phyloP scores from a whole-genome alignment of 2,329 filamentous ascomycete species.

The Xylariaceae sp. region DNA sequence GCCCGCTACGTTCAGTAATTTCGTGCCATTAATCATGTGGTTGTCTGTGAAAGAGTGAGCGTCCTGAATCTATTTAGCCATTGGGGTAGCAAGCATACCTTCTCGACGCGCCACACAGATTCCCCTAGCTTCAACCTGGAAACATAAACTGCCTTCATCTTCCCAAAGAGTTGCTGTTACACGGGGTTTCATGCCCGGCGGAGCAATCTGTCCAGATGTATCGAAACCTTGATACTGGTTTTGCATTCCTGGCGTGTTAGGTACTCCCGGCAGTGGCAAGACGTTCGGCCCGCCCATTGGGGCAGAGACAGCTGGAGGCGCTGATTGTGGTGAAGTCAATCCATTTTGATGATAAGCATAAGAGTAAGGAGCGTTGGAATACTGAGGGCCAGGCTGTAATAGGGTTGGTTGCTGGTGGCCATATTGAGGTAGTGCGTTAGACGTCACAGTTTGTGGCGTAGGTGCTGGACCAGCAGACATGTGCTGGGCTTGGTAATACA shows the following conservation, averaged over 20 bases:
- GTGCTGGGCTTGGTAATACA: constrained; percentile 75
- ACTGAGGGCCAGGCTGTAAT: constrained; percentile 67
- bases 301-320: constrained; percentile 58
- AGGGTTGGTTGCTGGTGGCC: constrained; percentile 71
- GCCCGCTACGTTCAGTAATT: constrained; percentile 90
- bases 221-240: constrained; percentile 62
- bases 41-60: constrained; percentile 54
- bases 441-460: constrained; percentile 69
- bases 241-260: constrained; percentile 45
- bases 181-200: constrained; percentile 89
- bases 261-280: constrained; percentile 61
- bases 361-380: constrained; percentile 60
- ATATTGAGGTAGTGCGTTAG: constrained; percentile 69
- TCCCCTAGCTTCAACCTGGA: constrained; percentile 92
- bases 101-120: constrained; percentile 93
- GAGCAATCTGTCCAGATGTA: constrained; percentile 85
- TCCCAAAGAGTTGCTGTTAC: constrained; percentile 98
- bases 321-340: constrained; percentile 71
- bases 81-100: constrained; percentile 47
- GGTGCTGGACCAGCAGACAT: constrained; percentile 73
- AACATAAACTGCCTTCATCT: constrained; percentile 94
- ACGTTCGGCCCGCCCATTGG: constrained; percentile 62
- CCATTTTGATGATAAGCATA: constrained; percentile 71
- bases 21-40: constrained; percentile 99
- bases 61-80: constrained; percentile 2